A percentile compares a stretch with the other conserved stretches of the same genome.
Evolutionary conservation across 202 grass and related monocot species (phyloP).

Genomic region (Brachypodium distachyon): DNA sequence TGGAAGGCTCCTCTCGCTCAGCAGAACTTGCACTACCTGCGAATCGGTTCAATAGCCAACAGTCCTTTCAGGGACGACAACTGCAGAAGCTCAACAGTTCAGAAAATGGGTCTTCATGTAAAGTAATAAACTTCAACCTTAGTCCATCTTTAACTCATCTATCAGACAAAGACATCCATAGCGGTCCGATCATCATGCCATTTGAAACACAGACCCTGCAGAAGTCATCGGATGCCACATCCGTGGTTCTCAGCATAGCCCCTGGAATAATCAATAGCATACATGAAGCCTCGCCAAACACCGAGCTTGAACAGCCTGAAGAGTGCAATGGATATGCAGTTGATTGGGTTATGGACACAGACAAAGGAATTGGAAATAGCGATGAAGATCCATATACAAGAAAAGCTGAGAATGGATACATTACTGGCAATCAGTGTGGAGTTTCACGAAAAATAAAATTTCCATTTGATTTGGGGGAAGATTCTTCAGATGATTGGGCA

Average conservation of each 20-base stretch:
- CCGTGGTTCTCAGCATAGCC: conserved; percentile 48
- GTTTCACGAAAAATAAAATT: conserved; percentile 31
- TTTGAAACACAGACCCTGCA: conserved; percentile 44
- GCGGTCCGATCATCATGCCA: conserved; percentile 37
- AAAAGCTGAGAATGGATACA: conserved; percentile 12
- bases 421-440: not conserved
- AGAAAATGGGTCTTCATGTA: conserved; percentile 27
- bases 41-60: conserved; percentile 20
- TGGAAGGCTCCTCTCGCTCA: conserved; percentile 46
- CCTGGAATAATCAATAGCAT: conserved; percentile 31
- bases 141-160: conserved; percentile 7
- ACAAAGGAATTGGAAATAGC: conserved; percentile 14
- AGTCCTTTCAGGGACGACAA: conserved; percentile 36
- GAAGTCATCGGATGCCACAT: conserved; percentile 31
- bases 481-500: conserved; percentile 60
- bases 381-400: conserved; percentile 21
- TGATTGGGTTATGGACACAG: conserved; percentile 23
- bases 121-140: conserved; percentile 27
- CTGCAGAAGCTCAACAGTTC: conserved; percentile 28
- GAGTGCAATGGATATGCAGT: conserved; percentile 9
- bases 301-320: conserved; percentile 34
- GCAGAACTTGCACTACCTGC: conserved; percentile 21
- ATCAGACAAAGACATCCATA: conserved; percentile 27
- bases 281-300: conserved; percentile 29
- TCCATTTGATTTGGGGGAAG: conserved; percentile 40